Percentiles rank a stretch among this genome's conserved stretches.
phyloP scores from a whole-genome alignment of 345 rosid genomes.

The Citrus mangshanensis region DNA sequence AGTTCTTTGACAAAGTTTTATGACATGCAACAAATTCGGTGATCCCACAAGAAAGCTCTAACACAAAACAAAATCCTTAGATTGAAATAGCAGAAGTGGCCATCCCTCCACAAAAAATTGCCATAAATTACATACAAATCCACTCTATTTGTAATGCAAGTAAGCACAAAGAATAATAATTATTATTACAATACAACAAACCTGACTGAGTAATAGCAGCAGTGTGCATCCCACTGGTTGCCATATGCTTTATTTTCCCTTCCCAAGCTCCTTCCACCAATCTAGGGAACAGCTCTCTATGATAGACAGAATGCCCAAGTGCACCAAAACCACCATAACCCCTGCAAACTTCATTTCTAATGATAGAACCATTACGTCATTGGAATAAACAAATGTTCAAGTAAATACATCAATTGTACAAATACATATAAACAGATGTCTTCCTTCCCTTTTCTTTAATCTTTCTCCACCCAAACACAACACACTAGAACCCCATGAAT shows the following conservation, averaged over 20 bases:
- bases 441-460: not conserved
- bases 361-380: slow-evolving; percentile 22
- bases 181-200: slow-evolving; percentile 9
- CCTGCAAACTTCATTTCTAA: slow-evolving; percentile 64
- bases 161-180: not conserved
- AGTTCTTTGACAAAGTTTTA: not conserved
- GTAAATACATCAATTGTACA: not conserved
- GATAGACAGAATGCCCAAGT: slow-evolving; percentile 84
- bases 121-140: not conserved
- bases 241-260: slow-evolving; percentile 49
- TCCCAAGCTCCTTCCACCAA: slow-evolving; percentile 72
- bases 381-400: slow-evolving; percentile 2
- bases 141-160: not conserved
- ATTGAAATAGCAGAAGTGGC: not conserved
- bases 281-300: slow-evolving; percentile 76
- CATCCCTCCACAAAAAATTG: not conserved
- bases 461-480: not conserved
- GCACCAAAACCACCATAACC: slow-evolving; percentile 99
- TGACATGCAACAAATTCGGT: not conserved
- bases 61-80: not conserved
- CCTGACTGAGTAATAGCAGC: slow-evolving; percentile 84
- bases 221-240: slow-evolving; percentile 86
- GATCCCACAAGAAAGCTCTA: not conserved
- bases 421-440: not conserved
- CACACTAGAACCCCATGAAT: not conserved